A percentile compares a stretch with the other conserved stretches of the same genome.
Evolutionary conservation across 805 yeast genomes (phyloP).

Genomic region (Tetrapisispora iriomotensis): DNA sequence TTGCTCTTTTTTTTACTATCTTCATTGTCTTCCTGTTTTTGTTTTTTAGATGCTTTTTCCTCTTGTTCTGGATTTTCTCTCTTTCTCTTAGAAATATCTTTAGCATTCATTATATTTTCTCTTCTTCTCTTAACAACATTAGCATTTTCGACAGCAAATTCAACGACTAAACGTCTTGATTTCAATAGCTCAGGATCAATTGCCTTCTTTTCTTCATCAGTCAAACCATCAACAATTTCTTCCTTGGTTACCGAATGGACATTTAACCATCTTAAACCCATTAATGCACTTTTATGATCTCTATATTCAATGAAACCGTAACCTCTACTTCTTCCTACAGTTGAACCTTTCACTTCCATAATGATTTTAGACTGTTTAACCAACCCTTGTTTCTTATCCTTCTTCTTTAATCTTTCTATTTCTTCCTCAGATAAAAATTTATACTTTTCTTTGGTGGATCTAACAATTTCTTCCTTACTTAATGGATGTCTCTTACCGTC

Average conservation of each 20-base stretch:
- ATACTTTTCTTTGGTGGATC: conserved; percentile 64
- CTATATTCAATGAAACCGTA: conserved; percentile 91
- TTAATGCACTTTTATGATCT: conserved; percentile 85
- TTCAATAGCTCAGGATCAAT: conserved; percentile 45
- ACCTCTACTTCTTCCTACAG: conserved; percentile 86
- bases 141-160: conserved; percentile 93
- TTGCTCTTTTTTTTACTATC: conserved; percentile 25
- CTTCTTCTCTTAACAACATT: conserved; percentile 85
- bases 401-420: conserved; percentile 35
- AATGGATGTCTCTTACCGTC: conserved; percentile 68
- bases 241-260: conserved; percentile 72
- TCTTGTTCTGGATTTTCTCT: conserved; percentile 15
- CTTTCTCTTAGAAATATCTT: conserved; percentile 26
- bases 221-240: conserved; percentile 63
- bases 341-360: conserved; percentile 81
- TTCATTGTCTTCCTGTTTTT: conserved; percentile 20
- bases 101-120: conserved; percentile 46
- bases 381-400: conserved; percentile 73
- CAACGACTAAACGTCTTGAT: conserved; percentile 76
- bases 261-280: conserved; percentile 96
- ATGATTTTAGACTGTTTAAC: conserved; percentile 90
- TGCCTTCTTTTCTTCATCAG: conserved; percentile 53
- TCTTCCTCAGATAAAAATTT: conserved; percentile 33
- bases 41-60: conserved; percentile 15
- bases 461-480: conserved; percentile 74